Base-by-base conservation (phyloP, 2,329 filamentous ascomycete species). In the Pseudogymnoascus verrucosus region DNA sequence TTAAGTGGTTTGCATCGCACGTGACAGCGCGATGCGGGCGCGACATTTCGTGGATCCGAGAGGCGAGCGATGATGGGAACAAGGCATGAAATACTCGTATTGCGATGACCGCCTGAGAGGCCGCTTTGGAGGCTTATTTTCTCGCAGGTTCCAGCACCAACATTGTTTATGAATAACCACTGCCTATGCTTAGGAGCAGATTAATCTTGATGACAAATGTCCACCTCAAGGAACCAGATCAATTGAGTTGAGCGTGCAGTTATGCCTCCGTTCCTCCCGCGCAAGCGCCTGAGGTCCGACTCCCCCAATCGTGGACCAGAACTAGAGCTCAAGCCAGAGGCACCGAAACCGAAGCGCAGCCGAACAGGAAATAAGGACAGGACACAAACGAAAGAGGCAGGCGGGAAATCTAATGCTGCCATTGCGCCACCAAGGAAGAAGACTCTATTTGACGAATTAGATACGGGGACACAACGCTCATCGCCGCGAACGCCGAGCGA, bases 251-350 rank as follows among this genome's bases (percentile, higher is more conserved):
- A 34, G 51, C 28, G 51, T 34, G 28, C 8, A 34, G 10, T 36
- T 34, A 91, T 91, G 88, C 87, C 89, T 70, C 88, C 89, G 23
- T 77, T 83, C 67, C 79, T 90, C 14, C 80, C 86, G 60, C 85
- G 86, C 69, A 92, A 91, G 76, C 83, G 87, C 65, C 70, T 85
- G 68, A 83, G 81, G 65, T 82, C 84, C 80, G 0, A 74, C 77
- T 1, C 74, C 76, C 61, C 61, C 57, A 71, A 77, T 67, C 67
- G 66, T 16, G 34, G n/a, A 64, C 71, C 21, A 67, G 68, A 10
- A 65, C 69, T 2, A 37, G 39, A 44, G 54, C 68, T 68, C n/a
- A 65, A 70, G n/a, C 39, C 65, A 44, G 19, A 44, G n/a, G 23
- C 34, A 14, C 66, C 16, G 67, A 69, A 51, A 64, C 69, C 68